These are phyloP conservation scores for Teratosphaeria nubilosa DNA, from an alignment of 2,329 filamentous ascomycete genomes.

Conservation along the genomic window DNA sequence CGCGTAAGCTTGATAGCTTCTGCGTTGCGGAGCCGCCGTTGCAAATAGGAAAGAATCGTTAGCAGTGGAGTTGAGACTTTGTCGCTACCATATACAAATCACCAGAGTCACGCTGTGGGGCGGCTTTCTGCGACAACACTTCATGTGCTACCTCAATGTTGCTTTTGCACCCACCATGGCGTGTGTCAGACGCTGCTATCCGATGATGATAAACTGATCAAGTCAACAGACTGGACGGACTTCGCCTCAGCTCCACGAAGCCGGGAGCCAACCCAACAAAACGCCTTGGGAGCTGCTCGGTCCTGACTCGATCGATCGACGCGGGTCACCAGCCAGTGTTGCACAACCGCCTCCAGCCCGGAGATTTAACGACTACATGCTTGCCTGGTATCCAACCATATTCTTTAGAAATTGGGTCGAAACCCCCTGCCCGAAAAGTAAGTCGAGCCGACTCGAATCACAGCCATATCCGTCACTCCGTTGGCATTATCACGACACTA, in stretches of 20 bases:
- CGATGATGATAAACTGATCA: neutral
- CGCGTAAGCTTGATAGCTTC: neutral
- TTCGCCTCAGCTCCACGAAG: neutral
- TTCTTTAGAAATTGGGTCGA: neutral
- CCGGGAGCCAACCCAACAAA: neutral
- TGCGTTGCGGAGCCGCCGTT: constrained; percentile 4
- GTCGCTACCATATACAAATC: constrained; percentile 7
- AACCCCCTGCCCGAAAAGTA: constrained; percentile 8
- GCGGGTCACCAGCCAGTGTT: neutral
- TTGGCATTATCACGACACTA: neutral
- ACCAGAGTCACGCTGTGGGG: constrained; percentile 8
- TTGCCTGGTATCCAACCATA: constrained; percentile 12
- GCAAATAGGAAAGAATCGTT: neutral
- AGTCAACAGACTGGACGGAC: neutral
- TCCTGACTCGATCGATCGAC: neutral
- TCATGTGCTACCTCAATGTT: constrained; percentile 13
- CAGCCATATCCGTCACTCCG: constrained; percentile 16
- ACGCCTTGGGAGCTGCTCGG: neutral
- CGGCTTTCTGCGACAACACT: constrained; percentile 1
- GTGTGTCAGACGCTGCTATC: constrained; percentile 16
- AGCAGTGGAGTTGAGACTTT: constrained; percentile 12
- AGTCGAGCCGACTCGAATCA: constrained; percentile 12
- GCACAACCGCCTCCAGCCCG: neutral
- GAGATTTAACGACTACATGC: neutral
- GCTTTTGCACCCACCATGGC: constrained; percentile 11